Conservation (phyloP, 495 filamentous ascomycete species). For the Ramalina intermedia region DNA sequence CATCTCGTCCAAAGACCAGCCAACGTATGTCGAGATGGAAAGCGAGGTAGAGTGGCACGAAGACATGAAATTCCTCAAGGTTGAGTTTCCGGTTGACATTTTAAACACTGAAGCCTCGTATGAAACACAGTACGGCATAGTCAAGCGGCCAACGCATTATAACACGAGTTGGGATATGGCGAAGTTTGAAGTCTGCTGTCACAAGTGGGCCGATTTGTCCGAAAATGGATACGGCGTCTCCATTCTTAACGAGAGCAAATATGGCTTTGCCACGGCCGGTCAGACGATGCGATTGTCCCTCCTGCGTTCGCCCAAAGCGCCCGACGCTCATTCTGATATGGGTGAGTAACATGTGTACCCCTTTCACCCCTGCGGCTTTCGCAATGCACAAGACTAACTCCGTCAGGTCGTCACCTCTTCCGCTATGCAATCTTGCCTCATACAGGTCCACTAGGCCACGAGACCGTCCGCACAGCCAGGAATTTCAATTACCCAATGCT, state of each 20-base stretch:
- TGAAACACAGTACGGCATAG: conserved; percentile 85
- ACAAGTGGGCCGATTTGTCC: conserved; percentile 93
- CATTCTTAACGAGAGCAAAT: conserved; percentile 91
- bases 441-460: conserved; percentile 47
- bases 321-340: conserved; percentile 95
- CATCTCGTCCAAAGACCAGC: conserved; percentile 46
- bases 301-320: conserved; percentile 85
- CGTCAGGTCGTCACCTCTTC: conserved; percentile 54
- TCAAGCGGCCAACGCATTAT: conserved; percentile 83
- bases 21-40: conserved; percentile 60
- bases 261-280: conserved; percentile 88
- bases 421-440: conserved; percentile 90
- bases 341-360: conserved; percentile 23
- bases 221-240: conserved; percentile 86
- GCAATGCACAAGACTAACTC: no score
- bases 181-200: conserved; percentile 96
- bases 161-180: conserved; percentile 99
- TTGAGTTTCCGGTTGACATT: conserved; percentile 92
- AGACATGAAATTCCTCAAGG: conserved; percentile 95
- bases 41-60: conserved; percentile 88
- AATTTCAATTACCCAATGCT: conserved; percentile 81
- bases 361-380: neutral
- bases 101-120: conserved; percentile 88
- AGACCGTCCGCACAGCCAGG: conserved; percentile 67
- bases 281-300: conserved; percentile 84